These are phyloP conservation scores for Yamadazyma sp. DNA, from an alignment of 1,139 yeast species.

Conservation along the genomic window DNA sequence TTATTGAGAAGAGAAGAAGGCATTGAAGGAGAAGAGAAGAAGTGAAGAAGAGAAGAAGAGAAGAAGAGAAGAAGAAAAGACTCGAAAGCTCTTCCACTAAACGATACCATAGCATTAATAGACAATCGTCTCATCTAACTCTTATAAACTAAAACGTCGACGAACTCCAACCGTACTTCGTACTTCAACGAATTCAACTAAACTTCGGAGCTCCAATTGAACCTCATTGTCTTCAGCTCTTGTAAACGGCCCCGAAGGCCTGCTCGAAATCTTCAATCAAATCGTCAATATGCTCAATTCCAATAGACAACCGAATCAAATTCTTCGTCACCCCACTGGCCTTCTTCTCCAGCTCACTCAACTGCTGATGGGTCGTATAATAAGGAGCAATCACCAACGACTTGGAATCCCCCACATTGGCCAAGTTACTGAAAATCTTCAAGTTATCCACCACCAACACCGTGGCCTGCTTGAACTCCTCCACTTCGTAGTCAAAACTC, in stretches of 20 bases:
- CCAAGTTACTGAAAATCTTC: constrained; percentile 85
- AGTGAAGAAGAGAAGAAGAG: no score
- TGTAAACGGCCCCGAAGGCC: constrained; percentile 59
- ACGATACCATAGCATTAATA: no score
- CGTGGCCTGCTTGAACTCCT: constrained; percentile 68
- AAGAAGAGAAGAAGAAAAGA: no score
- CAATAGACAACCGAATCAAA: constrained; percentile 83
- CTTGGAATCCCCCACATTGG: constrained; percentile 95
- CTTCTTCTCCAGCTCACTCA: constrained; percentile 73
- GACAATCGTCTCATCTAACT: no score
- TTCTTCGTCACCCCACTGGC: constrained; percentile 87
- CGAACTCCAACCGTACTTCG: no score
- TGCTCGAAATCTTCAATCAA: constrained; percentile 84
- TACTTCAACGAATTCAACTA: no score
- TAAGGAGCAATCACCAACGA: constrained; percentile 94
- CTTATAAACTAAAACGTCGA: no score
- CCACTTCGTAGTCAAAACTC: constrained; percentile 47
- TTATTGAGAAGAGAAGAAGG: no score
- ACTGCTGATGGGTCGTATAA: constrained; percentile 93
- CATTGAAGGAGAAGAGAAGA: no score
- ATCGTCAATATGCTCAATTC: constrained; percentile 88
- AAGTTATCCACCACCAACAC: constrained; percentile 80
- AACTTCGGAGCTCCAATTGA: no score
- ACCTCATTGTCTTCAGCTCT: no score
- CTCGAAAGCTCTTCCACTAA: no score